Conservation (phyloP, 306 rosid genomes). For the Glycine soja region DNA sequence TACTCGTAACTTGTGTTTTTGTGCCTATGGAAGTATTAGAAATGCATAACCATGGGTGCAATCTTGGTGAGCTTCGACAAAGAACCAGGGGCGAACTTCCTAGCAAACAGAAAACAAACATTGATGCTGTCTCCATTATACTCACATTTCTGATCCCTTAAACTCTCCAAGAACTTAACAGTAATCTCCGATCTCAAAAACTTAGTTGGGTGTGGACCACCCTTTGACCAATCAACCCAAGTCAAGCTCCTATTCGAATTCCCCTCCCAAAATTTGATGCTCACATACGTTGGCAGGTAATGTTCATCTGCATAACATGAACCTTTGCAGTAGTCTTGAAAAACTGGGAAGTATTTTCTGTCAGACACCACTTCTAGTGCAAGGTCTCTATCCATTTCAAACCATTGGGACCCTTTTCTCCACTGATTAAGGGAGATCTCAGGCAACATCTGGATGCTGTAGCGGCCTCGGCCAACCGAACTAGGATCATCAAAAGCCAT, state of each 20-base stretch:
- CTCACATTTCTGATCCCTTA: slow-evolving; percentile 61
- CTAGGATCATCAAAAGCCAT: slow-evolving; percentile 72
- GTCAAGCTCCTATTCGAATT: slow-evolving; percentile 82
- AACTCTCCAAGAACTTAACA: slow-evolving; percentile 51
- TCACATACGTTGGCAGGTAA: slow-evolving; percentile 76
- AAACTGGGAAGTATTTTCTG: slow-evolving; percentile 61
- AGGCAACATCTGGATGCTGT: slow-evolving; percentile 65
- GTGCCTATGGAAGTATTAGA: slow-evolving; percentile 37
- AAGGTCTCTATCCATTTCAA: slow-evolving; percentile 71
- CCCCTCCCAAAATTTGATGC: slow-evolving; percentile 54
- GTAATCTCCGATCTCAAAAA: slow-evolving; percentile 62
- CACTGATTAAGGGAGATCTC: slow-evolving; percentile 58
- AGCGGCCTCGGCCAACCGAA: slow-evolving; percentile 70
- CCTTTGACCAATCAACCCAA: slow-evolving; percentile 85
- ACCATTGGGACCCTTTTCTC: slow-evolving; percentile 94
- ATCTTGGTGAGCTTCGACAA: slow-evolving; percentile 56
- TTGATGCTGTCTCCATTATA: slow-evolving; percentile 54
- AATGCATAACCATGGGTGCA: slow-evolving; percentile 74
- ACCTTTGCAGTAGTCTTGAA: slow-evolving; percentile 55
- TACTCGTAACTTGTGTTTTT: background rate
- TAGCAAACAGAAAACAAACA: slow-evolving; percentile 70
- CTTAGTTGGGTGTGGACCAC: slow-evolving; percentile 76
- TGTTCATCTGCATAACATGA: slow-evolving; percentile 86
- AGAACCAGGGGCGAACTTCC: slow-evolving; percentile 69
- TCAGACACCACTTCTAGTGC: slow-evolving; percentile 74